A percentile compares a stretch with the other conserved stretches of the same genome.
These are phyloP conservation scores for Fusarium guadeloupense DNA, from an alignment of 2,329 filamentous ascomycete genomes.

Conservation along the genomic window DNA sequence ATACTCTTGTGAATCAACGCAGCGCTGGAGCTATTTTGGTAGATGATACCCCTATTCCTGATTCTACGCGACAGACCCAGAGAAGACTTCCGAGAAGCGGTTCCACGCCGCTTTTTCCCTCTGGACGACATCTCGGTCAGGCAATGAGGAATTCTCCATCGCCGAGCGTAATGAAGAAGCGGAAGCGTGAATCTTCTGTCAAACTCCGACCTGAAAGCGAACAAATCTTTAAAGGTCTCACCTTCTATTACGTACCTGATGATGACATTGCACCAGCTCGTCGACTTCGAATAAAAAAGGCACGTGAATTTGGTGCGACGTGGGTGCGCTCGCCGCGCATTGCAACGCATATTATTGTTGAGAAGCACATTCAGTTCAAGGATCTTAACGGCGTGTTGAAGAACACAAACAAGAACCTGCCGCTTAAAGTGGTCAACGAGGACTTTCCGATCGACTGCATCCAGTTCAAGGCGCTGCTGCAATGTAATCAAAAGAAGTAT, in stretches of 20 bases:
- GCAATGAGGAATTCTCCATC: slow-evolving; percentile 40
- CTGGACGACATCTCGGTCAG: slow-evolving; percentile 15
- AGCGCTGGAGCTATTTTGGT: slow-evolving; percentile 34
- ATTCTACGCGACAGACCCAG: slow-evolving; percentile 31
- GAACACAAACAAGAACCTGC: slow-evolving; percentile 27
- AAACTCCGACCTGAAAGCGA: slow-evolving; percentile 60
- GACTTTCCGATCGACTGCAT: slow-evolving; percentile 76
- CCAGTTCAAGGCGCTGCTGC: slow-evolving; percentile 64
- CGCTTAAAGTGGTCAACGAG: slow-evolving; percentile 69
- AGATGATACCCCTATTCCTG: slow-evolving; percentile 45
- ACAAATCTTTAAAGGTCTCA: slow-evolving; percentile 68
- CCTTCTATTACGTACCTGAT: slow-evolving; percentile 83
- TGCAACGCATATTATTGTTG: slow-evolving; percentile 83
- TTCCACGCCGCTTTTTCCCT: slow-evolving; percentile 45
- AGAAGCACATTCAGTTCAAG: slow-evolving; percentile 70
- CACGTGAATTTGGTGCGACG: slow-evolving; percentile 76
- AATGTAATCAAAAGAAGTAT: slow-evolving; percentile 68
- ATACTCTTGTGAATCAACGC: slow-evolving; percentile 28
- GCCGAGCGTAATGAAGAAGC: slow-evolving; percentile 51
- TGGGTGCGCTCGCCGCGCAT: slow-evolving; percentile 69
- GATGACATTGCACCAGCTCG: slow-evolving; percentile 75
- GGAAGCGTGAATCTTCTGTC: slow-evolving; percentile 55
- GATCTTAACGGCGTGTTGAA: slow-evolving; percentile 65
- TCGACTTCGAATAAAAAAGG: slow-evolving; percentile 76
- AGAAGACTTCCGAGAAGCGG: slow-evolving; percentile 40